Evolutionary conservation across 192 early-diverging fungal genomes (phyloP).

Genomic region (Chytriomyces sp.): DNA sequence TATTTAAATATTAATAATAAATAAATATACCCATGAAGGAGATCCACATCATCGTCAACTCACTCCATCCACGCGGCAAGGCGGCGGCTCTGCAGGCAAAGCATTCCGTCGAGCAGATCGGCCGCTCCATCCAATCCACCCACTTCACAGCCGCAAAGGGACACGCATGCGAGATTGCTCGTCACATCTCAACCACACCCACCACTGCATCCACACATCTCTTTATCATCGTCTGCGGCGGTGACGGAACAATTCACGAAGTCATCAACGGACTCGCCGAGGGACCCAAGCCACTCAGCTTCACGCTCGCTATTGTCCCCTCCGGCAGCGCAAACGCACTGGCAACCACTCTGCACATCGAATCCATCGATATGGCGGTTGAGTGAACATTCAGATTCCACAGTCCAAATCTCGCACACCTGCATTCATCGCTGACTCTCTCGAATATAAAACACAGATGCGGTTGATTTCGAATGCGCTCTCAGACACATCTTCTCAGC

Average conservation of each 20-base stretch:
- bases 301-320: constrained; percentile 25
- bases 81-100: too few species aligned
- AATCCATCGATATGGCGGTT: constrained; percentile 26
- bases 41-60: too few species aligned
- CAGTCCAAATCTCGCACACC: not conserved
- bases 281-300: not conserved
- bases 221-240: constrained; percentile 15
- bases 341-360: constrained; percentile 25
- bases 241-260: constrained; percentile 46
- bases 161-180: too few species aligned
- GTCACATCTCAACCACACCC: not conserved
- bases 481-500: not conserved
- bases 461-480: not conserved
- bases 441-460: not conserved
- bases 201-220: not conserved
- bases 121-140: too few species aligned
- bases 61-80: too few species aligned
- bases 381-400: not conserved
- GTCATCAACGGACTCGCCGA: constrained; percentile 34
- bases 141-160: too few species aligned
- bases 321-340: constrained; percentile 42
- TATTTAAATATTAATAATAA: too few species aligned
- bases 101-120: too few species aligned
- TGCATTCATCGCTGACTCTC: not conserved
- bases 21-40: too few species aligned